These are phyloP conservation scores for Boletus rubroflammeus DNA, from an alignment of 768 basidiomycete genomes.

Conservation along the genomic window DNA sequence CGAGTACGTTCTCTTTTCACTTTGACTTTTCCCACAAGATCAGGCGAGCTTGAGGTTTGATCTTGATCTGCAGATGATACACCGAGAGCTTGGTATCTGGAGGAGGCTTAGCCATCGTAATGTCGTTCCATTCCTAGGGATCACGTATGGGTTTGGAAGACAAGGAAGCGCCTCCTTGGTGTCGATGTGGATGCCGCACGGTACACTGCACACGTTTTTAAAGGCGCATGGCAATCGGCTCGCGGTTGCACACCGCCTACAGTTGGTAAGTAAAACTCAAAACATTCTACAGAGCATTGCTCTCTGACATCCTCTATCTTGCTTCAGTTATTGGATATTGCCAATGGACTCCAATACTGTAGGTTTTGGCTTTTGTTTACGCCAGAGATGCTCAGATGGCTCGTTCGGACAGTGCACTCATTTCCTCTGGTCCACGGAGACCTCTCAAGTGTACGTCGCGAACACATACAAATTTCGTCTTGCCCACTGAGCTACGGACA, in stretches of 20 bases:
- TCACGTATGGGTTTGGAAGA: constrained; percentile 2
- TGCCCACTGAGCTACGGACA: not conserved
- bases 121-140: constrained; percentile 5
- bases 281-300: too few species aligned
- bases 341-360: constrained; percentile 7
- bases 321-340: constrained; percentile 5
- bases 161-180: constrained; percentile 1
- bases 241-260: not conserved
- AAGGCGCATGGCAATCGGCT: not conserved
- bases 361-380: not conserved
- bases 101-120: not conserved
- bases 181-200: constrained; percentile 9
- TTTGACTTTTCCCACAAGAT: not conserved
- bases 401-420: constrained; percentile 4
- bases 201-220: constrained; percentile 3
- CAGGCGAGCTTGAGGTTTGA: not conserved
- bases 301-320: not conserved
- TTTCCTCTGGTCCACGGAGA: constrained; percentile 12
- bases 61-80: not conserved
- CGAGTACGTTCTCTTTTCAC: constrained; percentile 1
- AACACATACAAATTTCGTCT: too few species aligned
- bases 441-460: constrained; percentile 1
- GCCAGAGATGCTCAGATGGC: not conserved
- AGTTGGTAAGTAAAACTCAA: constrained; percentile 1
- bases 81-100: constrained; percentile 9